A percentile compares a stretch with the other conserved stretches of the same genome.
Evolutionary conservation across 139 green algal genomes (phyloP).

Genomic region (Diplosphaera chodatii): DNA sequence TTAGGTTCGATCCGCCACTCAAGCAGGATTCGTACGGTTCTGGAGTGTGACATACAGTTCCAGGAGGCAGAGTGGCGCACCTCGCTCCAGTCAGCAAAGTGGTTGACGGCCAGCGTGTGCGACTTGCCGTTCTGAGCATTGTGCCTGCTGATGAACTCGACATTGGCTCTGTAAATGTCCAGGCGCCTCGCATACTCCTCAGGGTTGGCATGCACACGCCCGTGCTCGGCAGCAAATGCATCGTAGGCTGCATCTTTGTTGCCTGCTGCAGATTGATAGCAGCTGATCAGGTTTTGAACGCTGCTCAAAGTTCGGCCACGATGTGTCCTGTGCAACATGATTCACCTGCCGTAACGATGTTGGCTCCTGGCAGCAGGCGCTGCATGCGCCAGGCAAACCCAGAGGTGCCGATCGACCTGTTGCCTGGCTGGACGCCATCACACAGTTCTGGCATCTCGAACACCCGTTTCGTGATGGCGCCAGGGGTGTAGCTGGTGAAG

Average conservation of each 20-base stretch:
- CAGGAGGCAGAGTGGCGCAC: background rate
- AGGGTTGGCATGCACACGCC: conserved; percentile 7
- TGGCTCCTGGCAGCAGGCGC: background rate
- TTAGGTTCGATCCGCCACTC: too few relatives aligned
- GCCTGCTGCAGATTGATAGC: background rate
- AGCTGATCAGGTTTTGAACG: too few relatives aligned
- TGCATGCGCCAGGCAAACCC: background rate
- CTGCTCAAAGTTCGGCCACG: too few relatives aligned
- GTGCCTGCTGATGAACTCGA: conserved; percentile 15
- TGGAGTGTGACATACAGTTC: too few relatives aligned
- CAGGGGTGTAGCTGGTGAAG: background rate
- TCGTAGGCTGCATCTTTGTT: conserved; percentile 27
- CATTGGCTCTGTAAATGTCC: conserved; percentile 20
- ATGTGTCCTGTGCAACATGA: too few relatives aligned
- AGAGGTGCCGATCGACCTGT: background rate
- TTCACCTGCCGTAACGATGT: background rate
- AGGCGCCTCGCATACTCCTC: conserved; percentile 24
- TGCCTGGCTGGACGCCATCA: background rate
- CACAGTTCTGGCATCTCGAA: background rate
- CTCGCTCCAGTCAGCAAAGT: conserved; percentile 43
- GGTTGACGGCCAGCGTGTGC: conserved; percentile 32
- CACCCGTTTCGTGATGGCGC: background rate
- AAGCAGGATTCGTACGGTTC: too few relatives aligned
- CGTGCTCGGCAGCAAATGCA: conserved; percentile 26
- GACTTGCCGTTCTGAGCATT: conserved; percentile 13